phyloP scores from a whole-genome alignment of 2,329 filamentous ascomycete species.

The Thermothelomyces thermophilus region DNA sequence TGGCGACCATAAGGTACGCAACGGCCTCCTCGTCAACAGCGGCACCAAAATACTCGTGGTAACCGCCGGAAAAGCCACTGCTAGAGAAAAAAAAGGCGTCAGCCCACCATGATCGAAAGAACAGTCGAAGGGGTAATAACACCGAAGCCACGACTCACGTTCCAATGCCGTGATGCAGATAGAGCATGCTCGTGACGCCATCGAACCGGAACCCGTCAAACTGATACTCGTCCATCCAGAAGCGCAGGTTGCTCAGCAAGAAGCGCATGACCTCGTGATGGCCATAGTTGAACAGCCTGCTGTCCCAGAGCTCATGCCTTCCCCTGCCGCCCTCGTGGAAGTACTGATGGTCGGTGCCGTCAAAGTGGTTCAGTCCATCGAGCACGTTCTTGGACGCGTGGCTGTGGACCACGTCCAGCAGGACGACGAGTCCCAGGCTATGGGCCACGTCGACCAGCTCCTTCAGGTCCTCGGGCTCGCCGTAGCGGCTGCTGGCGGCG shows the following conservation, averaged over 20 bases:
- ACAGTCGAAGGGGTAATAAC: background rate
- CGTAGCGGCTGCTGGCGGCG: constrained; percentile 91
- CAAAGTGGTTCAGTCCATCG: constrained; percentile 92
- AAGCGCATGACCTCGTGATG: constrained; percentile 93
- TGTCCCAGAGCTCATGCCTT: constrained; percentile 91
- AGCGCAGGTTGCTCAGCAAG: constrained; percentile 86
- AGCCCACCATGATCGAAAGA: background rate
- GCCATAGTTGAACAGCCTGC: constrained; percentile 94
- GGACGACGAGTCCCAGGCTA: constrained; percentile 78
- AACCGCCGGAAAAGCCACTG: constrained; percentile 92
- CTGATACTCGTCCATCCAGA: constrained; percentile 98
- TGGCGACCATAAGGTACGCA: constrained; percentile 92
- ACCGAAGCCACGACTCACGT: constrained; percentile 55
- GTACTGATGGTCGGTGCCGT: constrained; percentile 90
- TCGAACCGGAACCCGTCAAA: constrained; percentile 98
- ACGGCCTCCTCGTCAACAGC: constrained; percentile 89
- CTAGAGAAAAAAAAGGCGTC: no score
- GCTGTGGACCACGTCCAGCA: constrained; percentile 94
- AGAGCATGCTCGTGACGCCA: constrained; percentile 97
- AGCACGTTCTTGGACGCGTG: constrained; percentile 97
- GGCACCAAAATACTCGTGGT: constrained; percentile 94
- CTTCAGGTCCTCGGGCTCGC: constrained; percentile 87
- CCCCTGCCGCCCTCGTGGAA: constrained; percentile 86
- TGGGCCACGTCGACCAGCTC: constrained; percentile 95
- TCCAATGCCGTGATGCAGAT: constrained; percentile 91